phyloP scores from a whole-genome alignment of 2,329 filamentous ascomycete species.

The Tolypocladium tundrense region DNA sequence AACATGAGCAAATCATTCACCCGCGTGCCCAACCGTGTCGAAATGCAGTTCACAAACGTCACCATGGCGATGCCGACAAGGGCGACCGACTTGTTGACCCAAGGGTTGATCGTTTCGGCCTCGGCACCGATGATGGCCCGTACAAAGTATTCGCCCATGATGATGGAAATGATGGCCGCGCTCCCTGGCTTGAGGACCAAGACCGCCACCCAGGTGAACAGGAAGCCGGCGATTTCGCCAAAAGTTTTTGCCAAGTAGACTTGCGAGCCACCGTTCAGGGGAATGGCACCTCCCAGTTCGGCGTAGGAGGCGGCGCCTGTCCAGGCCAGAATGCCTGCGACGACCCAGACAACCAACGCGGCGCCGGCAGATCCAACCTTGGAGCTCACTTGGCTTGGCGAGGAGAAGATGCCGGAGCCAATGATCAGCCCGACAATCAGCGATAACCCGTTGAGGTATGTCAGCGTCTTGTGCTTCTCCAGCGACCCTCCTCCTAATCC shows the following conservation, averaged over 20 bases:
- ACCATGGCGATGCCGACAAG: constrained; percentile 65
- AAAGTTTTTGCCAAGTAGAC: constrained; percentile 95
- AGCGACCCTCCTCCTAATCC: constrained; percentile 65
- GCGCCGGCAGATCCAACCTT: constrained; percentile 89
- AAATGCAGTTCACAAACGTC: constrained; percentile 81
- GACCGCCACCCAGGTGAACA: constrained; percentile 95
- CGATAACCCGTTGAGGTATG: constrained; percentile 86
- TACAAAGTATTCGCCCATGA: constrained; percentile 97
- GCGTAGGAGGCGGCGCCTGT: constrained; percentile 93
- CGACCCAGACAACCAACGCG: constrained; percentile 79
- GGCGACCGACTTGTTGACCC: constrained; percentile 86
- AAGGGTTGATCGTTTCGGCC: constrained; percentile 66
- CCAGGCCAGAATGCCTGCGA: constrained; percentile 91
- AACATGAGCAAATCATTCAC: constrained; percentile 94
- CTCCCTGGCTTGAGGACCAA: constrained; percentile 89
- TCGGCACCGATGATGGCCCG: constrained; percentile 80
- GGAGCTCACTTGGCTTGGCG: constrained; percentile 81
- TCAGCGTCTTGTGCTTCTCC: constrained; percentile 92
- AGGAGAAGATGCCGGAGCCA: constrained; percentile 92
- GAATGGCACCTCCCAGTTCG: constrained; percentile 90
- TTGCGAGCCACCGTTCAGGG: constrained; percentile 87
- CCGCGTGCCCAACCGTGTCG: constrained; percentile 76
- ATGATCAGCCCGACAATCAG: constrained; percentile 90
- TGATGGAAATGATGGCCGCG: constrained; percentile 90
- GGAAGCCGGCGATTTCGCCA: constrained; percentile 82